Conservation (phyloP, 140 eudicot species). For the Oenanthe javanica region DNA sequence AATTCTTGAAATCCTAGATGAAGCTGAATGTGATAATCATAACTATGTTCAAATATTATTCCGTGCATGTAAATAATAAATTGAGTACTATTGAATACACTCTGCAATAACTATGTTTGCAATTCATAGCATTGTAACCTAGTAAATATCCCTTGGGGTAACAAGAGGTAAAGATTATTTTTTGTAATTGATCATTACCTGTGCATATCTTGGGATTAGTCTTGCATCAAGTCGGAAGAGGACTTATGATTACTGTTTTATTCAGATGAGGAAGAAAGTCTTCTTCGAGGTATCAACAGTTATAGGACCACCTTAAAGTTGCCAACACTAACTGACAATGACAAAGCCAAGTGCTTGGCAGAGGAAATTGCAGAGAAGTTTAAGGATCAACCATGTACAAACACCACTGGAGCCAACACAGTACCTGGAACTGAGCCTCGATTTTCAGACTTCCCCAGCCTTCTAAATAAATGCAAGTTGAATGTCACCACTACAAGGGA, state of each 20-base stretch:
- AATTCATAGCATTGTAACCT: not conserved
- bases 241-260: not conserved
- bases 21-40: too few relatives aligned
- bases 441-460: slow-evolving; percentile 31
- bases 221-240: not conserved
- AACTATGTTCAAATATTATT: too few relatives aligned
- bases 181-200: not conserved
- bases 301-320: slow-evolving; percentile 60
- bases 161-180: too few relatives aligned
- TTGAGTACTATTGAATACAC: too few relatives aligned
- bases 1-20: too few relatives aligned
- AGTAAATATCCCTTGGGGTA: too few relatives aligned
- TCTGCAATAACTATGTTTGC: not conserved
- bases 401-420: slow-evolving; percentile 64
- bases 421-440: slow-evolving; percentile 67
- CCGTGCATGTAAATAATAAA: too few relatives aligned
- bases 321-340: slow-evolving; percentile 45
- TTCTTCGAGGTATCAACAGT: slow-evolving; percentile 64
- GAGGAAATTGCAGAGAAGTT: slow-evolving; percentile 66
- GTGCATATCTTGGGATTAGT: not conserved
- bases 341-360: slow-evolving; percentile 72
- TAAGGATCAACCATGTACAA: slow-evolving; percentile 66
- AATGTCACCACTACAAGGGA: slow-evolving; percentile 64
- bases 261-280: slow-evolving; percentile 71
- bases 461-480: slow-evolving; percentile 44